phyloP scores from a whole-genome alignment of 1,284 basidiomycete species.

The Marasmius fiardii region DNA sequence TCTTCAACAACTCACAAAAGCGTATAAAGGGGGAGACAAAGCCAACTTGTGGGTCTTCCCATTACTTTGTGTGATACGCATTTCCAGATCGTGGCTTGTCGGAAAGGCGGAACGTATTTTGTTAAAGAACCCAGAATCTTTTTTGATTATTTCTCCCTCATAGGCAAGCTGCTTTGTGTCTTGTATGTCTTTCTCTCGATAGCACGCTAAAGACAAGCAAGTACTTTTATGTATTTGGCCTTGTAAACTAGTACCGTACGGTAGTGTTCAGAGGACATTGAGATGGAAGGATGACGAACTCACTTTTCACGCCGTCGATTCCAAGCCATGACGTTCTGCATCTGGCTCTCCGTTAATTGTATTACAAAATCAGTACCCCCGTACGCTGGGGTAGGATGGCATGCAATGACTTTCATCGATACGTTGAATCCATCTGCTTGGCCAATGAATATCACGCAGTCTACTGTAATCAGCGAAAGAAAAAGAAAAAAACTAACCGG shows the following conservation, averaged over 20 bases:
- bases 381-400: background rate
- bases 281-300: no score
- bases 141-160: background rate
- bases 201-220: slow-evolving; percentile 1
- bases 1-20: background rate
- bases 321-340: background rate
- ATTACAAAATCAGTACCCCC: background rate
- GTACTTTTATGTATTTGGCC: background rate
- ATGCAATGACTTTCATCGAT: background rate
- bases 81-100: background rate
- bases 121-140: background rate
- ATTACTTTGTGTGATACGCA: background rate
- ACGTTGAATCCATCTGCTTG: background rate
- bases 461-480: no score
- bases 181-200: background rate
- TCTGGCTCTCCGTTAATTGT: background rate
- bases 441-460: background rate
- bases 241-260: background rate
- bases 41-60: background rate
- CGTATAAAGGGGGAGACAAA: background rate
- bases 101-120: background rate
- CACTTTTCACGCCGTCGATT: background rate
- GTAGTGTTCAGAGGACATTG: background rate
- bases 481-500: background rate
- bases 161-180: no score